Conservation (phyloP, 2,329 filamentous ascomycete genomes). For the Corynespora cassiicola region DNA sequence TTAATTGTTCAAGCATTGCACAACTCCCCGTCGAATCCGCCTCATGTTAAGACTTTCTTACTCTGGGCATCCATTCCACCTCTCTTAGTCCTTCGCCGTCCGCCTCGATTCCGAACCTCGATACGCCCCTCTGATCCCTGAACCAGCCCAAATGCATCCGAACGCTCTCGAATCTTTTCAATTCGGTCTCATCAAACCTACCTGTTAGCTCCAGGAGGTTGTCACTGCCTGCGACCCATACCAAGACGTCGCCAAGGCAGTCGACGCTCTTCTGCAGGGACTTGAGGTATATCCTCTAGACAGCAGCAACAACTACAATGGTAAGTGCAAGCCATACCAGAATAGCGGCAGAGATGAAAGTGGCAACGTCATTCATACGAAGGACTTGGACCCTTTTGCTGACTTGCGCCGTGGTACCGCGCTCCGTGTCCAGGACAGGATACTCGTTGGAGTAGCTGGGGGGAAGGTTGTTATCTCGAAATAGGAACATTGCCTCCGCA, state of each 20-base stretch:
- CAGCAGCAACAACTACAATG: background rate
- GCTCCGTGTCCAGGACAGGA: conserved; percentile 5
- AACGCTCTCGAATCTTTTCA: too few species aligned
- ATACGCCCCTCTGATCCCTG: conserved; percentile 2
- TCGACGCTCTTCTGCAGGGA: conserved; percentile 4
- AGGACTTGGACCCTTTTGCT: conserved; percentile 2
- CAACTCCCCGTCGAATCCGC: too few species aligned
- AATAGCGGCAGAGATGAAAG: background rate
- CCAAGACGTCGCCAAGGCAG: conserved; percentile 7
- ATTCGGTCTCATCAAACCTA: conserved; percentile 1
- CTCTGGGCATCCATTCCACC: too few species aligned
- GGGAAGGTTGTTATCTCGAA: background rate
- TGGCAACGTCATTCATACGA: background rate
- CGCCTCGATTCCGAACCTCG: conserved; percentile 7
- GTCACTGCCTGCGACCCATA: conserved; percentile 3
- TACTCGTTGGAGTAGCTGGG: background rate
- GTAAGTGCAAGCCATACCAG: conserved; percentile 3
- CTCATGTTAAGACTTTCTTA: too few species aligned
- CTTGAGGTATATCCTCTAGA: background rate
- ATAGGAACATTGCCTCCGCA: background rate
- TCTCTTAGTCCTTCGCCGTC: too few species aligned
- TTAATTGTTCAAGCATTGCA: too few species aligned
- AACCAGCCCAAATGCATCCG: conserved; percentile 11
- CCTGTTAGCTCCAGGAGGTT: background rate
- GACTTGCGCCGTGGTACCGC: background rate